Evolutionary conservation across 352 stramenopile species (phyloP), one percentile per base, ranked within the genome.

Genomic region (Globisporangium nagaii): DNA sequence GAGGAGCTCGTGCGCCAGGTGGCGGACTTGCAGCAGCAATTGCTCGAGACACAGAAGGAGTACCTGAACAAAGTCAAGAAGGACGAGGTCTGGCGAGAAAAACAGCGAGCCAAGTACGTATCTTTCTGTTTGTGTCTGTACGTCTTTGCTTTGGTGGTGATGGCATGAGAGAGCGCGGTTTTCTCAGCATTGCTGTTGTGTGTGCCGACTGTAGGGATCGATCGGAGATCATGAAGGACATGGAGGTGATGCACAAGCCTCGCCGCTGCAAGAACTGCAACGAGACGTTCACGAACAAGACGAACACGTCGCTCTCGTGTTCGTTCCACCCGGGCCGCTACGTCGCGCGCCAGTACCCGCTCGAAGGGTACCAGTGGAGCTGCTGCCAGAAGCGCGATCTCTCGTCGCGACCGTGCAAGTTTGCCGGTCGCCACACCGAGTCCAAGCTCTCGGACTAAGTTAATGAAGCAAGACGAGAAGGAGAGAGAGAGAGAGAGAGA

Each of bases 321-420:
- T 88, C 78, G 27, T 91, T 75, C 69, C 78, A 91, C 51, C 81
- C 78, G 12, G 81, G 81, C 1, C 78, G 81, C 11, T 91, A 84
- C 48, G 73, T 91, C 13, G 78, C 78, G 19, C 78, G 81, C 9
- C 81, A 87, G 59, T 89, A 91, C 46, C 81, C 81, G 5, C 75
- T 91, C 22, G 78, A 91, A 64, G 81, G 81, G 13, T 91, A 91
- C 52, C 76, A 88, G 47, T 91, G 81, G 81, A 88, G 75, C 53
- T 91, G 81, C 65, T 91, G 81, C 69, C 77, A 87, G 62, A 91
- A 91, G 57, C 74, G 81, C 1, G 81, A 91, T 56, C 58, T 91
- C 22, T 86, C 78, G 13, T 88, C 81, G 17, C 78, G 81, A 28
- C 63, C 81, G 2, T 91, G 81, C 73, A 91, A 89, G 59, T 91